Evolutionary conservation across 1,139 yeast species (phyloP), one percentile per base, ranked within the genome.

Genomic region (Suhomyces terraborum): DNA sequence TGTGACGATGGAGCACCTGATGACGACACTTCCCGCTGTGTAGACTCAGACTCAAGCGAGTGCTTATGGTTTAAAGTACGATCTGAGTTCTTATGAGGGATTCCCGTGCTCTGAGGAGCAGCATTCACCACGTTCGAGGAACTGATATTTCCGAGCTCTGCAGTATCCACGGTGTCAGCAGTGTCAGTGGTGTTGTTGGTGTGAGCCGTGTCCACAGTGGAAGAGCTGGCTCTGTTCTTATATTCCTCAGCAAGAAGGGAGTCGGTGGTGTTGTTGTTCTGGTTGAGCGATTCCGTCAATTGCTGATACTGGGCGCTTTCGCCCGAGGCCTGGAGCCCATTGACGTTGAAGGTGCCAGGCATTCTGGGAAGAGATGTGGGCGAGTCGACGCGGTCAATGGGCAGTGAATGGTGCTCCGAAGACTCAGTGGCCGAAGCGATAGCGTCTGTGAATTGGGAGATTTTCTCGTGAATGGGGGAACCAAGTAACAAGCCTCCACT

Each of bases 341-440:
- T 75, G 35, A 82, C 82, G 54, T 82, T 76, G 49, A 75, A 66
- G 0, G 83, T 75, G 1, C 81, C 88, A 1, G 84, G 82, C 59
- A 77, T 71, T 36, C 88, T 62, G 8, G 87, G 88, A n/a, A 80
- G 55, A 4, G 45, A 13, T 14, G 44, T 24, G 13, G 47, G 42
- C 22, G 46, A 32, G 22, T 35, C 42, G 16, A 35, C 40, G 16
- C 38, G 38, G 21, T 32, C 31, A 10, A 28, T 34, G 13, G 35
- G 36, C 35, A 22, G 38, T 19, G 35, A 10, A 29, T 17, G 16
- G 9, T 18, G 13, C 32, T 16, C 23, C 16, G 41, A 38, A 10
- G 32, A 17, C 23, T 41, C 41, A 8, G 50, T 48, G 21, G 43
- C 47, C 20, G 45, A 38, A 6, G 46, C 40, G 19, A 48, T 38